A percentile compares a stretch with the other conserved stretches of the same genome.
Conservation (phyloP, 306 rosid species). For the Cajanus cajan region DNA sequence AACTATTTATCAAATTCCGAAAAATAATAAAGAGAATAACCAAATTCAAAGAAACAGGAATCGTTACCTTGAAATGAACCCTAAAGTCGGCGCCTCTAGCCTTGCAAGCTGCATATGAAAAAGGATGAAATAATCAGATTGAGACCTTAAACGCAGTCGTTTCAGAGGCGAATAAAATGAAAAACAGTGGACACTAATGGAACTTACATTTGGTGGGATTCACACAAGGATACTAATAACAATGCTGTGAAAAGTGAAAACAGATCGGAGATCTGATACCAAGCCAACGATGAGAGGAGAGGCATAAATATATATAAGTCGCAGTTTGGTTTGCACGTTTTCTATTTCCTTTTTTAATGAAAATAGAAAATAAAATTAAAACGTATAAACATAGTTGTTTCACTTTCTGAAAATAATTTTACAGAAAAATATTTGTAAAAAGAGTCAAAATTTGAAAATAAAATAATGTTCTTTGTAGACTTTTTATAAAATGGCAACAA, state of each 20-base stretch:
- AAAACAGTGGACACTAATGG: background rate
- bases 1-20: background rate
- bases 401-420: too few species aligned
- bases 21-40: background rate
- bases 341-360: too few species aligned
- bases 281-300: too few species aligned
- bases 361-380: too few species aligned
- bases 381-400: too few species aligned
- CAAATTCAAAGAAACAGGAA: background rate
- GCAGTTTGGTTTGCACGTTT: too few species aligned
- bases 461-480: too few species aligned
- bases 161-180: background rate
- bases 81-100: conserved; percentile 89
- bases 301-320: too few species aligned
- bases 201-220: conserved; percentile 80
- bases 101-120: conserved; percentile 75
- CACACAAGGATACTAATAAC: background rate
- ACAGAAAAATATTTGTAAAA: too few species aligned
- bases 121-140: background rate
- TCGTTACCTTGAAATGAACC: conserved; percentile 84
- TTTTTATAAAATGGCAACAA: too few species aligned
- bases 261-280: background rate
- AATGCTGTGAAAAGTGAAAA: background rate
- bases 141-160: background rate
- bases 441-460: too few species aligned